A percentile compares a stretch with the other conserved stretches of the same genome.
phyloP scores from a whole-genome alignment of 176 grass and related monocot genomes.

The Pharus latifolius region DNA sequence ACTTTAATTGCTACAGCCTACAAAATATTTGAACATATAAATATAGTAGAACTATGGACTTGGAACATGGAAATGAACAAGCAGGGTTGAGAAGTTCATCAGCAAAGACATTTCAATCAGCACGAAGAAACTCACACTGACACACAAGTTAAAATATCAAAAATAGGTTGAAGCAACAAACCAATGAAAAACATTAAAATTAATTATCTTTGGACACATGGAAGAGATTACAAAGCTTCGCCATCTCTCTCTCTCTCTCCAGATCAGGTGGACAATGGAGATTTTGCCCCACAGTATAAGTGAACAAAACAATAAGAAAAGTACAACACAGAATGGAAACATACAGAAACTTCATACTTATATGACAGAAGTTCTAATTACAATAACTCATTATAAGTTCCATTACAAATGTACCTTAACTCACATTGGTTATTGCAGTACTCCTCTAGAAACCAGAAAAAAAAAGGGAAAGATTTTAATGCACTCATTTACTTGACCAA shows the following conservation, averaged over 20 bases:
- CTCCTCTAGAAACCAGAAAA: too few relatives aligned
- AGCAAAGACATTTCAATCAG: background rate
- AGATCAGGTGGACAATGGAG: background rate
- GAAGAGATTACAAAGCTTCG: background rate
- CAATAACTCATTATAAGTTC: background rate
- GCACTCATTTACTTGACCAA: background rate
- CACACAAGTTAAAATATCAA: background rate
- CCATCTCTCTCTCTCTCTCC: background rate
- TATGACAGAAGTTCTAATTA: background rate
- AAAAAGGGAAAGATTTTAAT: background rate
- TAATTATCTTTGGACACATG: too few relatives aligned
- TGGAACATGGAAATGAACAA: too few relatives aligned
- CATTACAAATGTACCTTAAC: background rate
- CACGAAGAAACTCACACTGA: background rate
- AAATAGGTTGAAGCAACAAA: background rate
- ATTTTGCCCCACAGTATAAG: background rate
- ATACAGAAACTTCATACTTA: background rate
- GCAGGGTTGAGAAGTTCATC: background rate
- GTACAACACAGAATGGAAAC: background rate
- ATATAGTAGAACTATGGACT: background rate
- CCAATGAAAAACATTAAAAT: too few relatives aligned
- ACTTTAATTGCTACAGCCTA: conserved; percentile 73
- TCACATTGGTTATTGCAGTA: too few relatives aligned
- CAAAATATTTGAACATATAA: background rate
- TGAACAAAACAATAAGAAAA: background rate